Evolutionary conservation across 139 green algal species (phyloP), one percentile per base, ranked within the genome.

Genomic region (Gonium pectorale): DNA sequence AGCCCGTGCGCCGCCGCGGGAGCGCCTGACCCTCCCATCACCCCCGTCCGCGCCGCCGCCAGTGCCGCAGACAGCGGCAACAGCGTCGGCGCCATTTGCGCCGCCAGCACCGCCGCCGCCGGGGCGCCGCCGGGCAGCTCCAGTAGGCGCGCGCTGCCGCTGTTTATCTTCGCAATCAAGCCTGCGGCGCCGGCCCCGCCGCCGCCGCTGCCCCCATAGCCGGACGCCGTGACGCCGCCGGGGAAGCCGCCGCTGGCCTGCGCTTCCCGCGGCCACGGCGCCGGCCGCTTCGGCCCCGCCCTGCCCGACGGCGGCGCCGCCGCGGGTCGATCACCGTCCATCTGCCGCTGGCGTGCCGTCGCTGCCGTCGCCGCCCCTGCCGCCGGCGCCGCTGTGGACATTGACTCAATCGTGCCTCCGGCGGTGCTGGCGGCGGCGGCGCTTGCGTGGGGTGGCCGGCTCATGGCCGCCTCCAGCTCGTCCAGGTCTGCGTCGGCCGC

Each of bases 81-180:
- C 17, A 43, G 41, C 27, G n/a, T n/a, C n/a, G n/a, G n/a, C n/a
- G n/a, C n/a, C n/a, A n/a, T n/a, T n/a, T n/a, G n/a, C n/a, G n/a
- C n/a, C n/a, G n/a, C n/a, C n/a, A n/a, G n/a, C n/a, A n/a, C n/a
- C n/a, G n/a, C n/a, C n/a, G n/a, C n/a, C n/a, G n/a, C n/a, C n/a
- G n/a, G n/a, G n/a, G n/a, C n/a, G n/a, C n/a, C n/a, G n/a, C n/a
- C n/a, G n/a, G n/a, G 6, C 43, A 77, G 37, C 35, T 77, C 44
- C 33, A 79, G 62, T 29, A 88, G 73, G 24, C 35, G 63, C 52
- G 40, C n/a, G 17, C 83, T 87, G 64, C 19, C 66, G 64, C 63
- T 71, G 60, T 88, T 88, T 43, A 84, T 84, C n/a, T 49, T 51
- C 17, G 83, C 67, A 31, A 80, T 63, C 3, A 88, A 35, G 73